Percentiles rank a stretch among this genome's conserved stretches.
Evolutionary conservation across 768 basidiomycete genomes (phyloP).

Genomic region (Cubamyces lactineus): DNA sequence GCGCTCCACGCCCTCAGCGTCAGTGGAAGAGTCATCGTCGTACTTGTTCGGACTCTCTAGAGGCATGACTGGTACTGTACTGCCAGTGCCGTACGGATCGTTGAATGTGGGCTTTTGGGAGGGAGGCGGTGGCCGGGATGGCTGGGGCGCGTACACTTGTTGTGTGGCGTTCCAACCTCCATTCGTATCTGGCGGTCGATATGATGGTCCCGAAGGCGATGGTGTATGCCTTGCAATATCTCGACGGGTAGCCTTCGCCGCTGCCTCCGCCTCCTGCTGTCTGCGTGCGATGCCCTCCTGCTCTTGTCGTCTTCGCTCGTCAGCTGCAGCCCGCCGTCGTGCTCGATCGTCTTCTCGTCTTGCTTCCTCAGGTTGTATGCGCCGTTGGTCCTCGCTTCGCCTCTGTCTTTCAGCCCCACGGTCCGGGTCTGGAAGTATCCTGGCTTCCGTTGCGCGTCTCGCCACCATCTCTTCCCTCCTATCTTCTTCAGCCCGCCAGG

Average conservation of each 20-base stretch:
- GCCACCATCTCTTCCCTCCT: constrained; percentile 27
- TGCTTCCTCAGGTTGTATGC: constrained; percentile 20
- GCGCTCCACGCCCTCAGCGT: constrained; percentile 40
- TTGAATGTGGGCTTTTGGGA: constrained; percentile 39
- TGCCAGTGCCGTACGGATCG: constrained; percentile 27
- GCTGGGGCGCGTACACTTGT: constrained; percentile 35
- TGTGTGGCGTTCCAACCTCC: constrained; percentile 17
- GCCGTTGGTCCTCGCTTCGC: constrained; percentile 37
- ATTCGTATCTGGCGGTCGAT: constrained; percentile 14
- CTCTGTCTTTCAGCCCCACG: constrained; percentile 31
- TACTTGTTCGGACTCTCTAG: constrained; percentile 64
- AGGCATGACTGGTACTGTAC: constrained; percentile 46
- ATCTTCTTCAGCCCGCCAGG: constrained; percentile 25
- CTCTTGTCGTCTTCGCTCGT: constrained; percentile 45
- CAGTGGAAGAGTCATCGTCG: constrained; percentile 51
- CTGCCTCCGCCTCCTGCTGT: constrained; percentile 52
- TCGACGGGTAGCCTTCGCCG: constrained; percentile 33
- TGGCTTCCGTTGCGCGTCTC: constrained; percentile 27
- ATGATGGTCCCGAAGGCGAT: constrained; percentile 12
- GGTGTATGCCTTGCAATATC: constrained; percentile 23
- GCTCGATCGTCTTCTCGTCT: constrained; percentile 26
- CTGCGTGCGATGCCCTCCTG: constrained; percentile 60
- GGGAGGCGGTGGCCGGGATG: constrained; percentile 30
- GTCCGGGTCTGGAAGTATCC: constrained; percentile 28
- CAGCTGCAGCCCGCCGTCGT: constrained; percentile 29